These are phyloP conservation scores for Apostasia ramifera DNA, from an alignment of 106 monocot genomes.

Conservation along the genomic window DNA sequence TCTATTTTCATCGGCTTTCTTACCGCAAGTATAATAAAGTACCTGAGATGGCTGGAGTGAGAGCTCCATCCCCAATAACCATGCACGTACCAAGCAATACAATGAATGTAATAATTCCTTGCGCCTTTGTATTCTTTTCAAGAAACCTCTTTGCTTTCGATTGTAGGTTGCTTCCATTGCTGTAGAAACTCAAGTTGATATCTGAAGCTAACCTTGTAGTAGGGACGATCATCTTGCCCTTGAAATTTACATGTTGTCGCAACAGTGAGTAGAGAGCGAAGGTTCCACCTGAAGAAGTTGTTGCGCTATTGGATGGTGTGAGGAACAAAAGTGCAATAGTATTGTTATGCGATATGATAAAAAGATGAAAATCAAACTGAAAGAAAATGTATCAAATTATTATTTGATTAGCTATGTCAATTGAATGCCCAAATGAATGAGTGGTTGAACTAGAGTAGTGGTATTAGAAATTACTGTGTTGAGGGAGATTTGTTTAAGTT, in stretches of 20 bases:
- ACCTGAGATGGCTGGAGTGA: conserved; percentile 53
- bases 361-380: background rate
- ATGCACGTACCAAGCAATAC: conserved; percentile 39
- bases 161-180: conserved; percentile 9
- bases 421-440: too few species aligned
- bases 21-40: background rate
- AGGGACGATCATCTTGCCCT: conserved; percentile 27
- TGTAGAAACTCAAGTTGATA: conserved; percentile 27
- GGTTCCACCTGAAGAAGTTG: conserved; percentile 35
- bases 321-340: too few species aligned
- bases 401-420: too few species aligned
- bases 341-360: background rate
- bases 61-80: conserved; percentile 41
- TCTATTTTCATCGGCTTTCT: background rate
- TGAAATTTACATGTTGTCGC: conserved; percentile 41
- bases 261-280: conserved; percentile 61
- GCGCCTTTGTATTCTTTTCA: conserved; percentile 24
- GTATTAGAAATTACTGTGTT: too few species aligned
- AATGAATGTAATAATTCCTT: conserved; percentile 14
- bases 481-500: too few species aligned
- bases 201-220: conserved; percentile 22
- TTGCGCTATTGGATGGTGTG: background rate
- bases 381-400: too few species aligned
- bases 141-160: conserved; percentile 23
- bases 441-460: too few species aligned